Evolutionary conservation across 768 basidiomycete species (phyloP).

Genomic region (Pisolithus albus): DNA sequence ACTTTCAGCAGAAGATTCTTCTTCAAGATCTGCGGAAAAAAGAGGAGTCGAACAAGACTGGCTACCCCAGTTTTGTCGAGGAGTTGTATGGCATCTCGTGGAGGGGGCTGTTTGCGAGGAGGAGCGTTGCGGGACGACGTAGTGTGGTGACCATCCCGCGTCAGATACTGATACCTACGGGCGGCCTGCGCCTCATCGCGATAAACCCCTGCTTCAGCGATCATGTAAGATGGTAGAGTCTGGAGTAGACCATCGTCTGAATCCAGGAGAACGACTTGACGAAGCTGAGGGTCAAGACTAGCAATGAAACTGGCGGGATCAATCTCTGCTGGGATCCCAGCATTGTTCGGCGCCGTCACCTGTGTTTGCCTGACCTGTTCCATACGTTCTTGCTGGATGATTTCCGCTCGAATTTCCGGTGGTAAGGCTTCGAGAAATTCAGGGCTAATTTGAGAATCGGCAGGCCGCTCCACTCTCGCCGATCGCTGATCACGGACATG

Average conservation of each 20-base stretch:
- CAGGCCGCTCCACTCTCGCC: conserved; percentile 62
- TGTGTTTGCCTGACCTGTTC: conserved; percentile 62
- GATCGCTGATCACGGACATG: conserved; percentile 90
- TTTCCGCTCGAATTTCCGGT: conserved; percentile 93
- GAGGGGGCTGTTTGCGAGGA: conserved; percentile 44
- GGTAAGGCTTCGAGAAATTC: conserved; percentile 97
- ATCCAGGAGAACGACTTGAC: conserved; percentile 86
- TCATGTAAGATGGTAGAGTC: conserved; percentile 75
- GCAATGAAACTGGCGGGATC: conserved; percentile 91
- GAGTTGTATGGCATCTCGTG: conserved; percentile 87
- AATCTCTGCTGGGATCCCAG: conserved; percentile 57
- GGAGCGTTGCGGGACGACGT: conserved; percentile 21
- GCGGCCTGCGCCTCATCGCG: conserved; percentile 46
- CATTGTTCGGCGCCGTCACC: conserved; percentile 21
- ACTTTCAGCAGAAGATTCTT: conserved; percentile 84
- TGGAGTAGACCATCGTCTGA: conserved; percentile 82
- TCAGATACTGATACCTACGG: conserved; percentile 28
- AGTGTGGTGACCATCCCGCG: conserved; percentile 23
- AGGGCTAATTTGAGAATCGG: conserved; percentile 83
- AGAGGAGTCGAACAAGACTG: conserved; percentile 83
- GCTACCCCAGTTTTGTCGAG: conserved; percentile 88
- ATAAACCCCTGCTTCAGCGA: conserved; percentile 73
- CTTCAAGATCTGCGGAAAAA: conserved; percentile 90
- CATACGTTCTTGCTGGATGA: conserved; percentile 88
- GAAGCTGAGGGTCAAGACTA: conserved; percentile 80